Conservation (phyloP, 2,329 filamentous ascomycete species). For the Hypocreales sp. region DNA sequence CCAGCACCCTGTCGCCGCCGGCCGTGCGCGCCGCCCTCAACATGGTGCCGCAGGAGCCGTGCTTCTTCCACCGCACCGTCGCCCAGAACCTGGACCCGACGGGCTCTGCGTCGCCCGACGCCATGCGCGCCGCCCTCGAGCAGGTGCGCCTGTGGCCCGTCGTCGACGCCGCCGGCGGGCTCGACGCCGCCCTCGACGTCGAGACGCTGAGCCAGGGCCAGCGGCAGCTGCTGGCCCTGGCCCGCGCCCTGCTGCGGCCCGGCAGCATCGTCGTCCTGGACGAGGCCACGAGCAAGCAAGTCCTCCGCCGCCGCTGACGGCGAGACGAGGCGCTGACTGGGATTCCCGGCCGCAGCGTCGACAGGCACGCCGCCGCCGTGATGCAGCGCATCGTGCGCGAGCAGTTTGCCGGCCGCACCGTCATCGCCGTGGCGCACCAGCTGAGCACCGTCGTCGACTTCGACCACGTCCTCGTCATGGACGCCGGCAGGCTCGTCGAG, state of each 20-base stretch:
- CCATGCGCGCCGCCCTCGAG: slow-evolving; percentile 25
- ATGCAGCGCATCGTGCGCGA: background rate
- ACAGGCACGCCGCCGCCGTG: background rate
- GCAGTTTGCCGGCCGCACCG: background rate
- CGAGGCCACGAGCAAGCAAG: slow-evolving; percentile 1
- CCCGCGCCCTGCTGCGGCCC: background rate
- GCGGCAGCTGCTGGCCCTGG: background rate
- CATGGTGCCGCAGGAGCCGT: slow-evolving; percentile 31
- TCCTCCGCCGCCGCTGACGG: too few species aligned
- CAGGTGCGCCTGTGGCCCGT: slow-evolving; percentile 28
- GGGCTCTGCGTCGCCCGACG: slow-evolving; percentile 20
- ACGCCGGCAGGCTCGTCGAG: too few species aligned
- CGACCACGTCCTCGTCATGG: too few species aligned
- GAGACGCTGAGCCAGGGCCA: background rate
- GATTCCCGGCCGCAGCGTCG: too few species aligned
- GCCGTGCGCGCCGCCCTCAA: slow-evolving; percentile 17
- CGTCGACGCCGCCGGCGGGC: slow-evolving; percentile 19
- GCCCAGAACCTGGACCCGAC: slow-evolving; percentile 27
- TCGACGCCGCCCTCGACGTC: background rate
- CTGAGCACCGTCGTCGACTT: too few species aligned
- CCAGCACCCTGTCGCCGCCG: slow-evolving; percentile 10
- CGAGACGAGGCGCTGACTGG: too few species aligned
- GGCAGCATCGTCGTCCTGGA: background rate
- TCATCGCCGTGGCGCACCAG: too few species aligned
- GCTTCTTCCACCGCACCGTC: slow-evolving; percentile 26